Evolutionary conservation across 805 yeast genomes (phyloP), one percentile per base, ranked within the genome.

Genomic region (Torulaspora indica): DNA sequence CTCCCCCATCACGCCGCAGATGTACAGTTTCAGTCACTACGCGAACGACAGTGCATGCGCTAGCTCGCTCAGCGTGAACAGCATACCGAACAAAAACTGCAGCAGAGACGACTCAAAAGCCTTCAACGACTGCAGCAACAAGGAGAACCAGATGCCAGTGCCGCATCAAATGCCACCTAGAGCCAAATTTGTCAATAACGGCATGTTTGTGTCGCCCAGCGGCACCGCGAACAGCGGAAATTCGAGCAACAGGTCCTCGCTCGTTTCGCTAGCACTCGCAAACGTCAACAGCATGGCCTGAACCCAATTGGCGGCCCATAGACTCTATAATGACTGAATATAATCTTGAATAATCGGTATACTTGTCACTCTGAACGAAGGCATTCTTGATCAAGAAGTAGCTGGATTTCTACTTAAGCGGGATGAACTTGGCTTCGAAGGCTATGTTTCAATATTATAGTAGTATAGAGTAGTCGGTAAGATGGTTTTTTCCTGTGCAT

Each of bases 1-100:
- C 20, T 63, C 67, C 3, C 67, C 67, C 13, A 55, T 63, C 9
- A 61, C 67, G 2, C 66, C 66, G 23, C 57, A 58, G 14, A 54
- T 61, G 55, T 60, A 59, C 46, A 53, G 60, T 23, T 61, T 61
- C 35, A 53, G 57, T 15, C 61, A 59, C 29, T 43, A 51, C 32
- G 55, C 52, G 23, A 55, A 58, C 27, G 55, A 53, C 17, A 58
- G 61, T 31, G 55, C 59, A 27, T 54, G 62, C 45, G 56, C 55
- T 10, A 56, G 63, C 43, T 46, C 60, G 13, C 24, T 58, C 17
- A 61, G 66, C 46, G 58, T 60, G 23, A 54, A 58, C 43, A 56
- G 63, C 41, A 46, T 55, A 34, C 53, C 60, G 14, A 51, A 49
- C 38, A 49, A 49, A 36, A 42, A 35, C 18, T 20, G 22, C 33